A percentile compares a stretch with the other conserved stretches of the same genome.
phyloP scores from a whole-genome alignment of 352 stramenopile species.

The Globisporangium sylvaticum region DNA sequence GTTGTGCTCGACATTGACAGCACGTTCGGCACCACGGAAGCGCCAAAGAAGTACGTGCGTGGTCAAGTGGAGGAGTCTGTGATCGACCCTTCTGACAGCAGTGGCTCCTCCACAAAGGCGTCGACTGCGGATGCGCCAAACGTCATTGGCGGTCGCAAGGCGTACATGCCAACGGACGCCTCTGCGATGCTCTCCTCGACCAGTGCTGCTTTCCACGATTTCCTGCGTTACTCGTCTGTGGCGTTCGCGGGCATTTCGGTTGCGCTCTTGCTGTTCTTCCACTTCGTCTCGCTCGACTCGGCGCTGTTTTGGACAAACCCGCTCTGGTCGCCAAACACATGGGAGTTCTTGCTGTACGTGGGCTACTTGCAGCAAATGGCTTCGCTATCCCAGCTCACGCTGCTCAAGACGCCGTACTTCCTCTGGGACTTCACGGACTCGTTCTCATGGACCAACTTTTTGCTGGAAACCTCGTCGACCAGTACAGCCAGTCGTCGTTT shows the following conservation, averaged over 20 bases:
- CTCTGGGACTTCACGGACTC: slow-evolving; percentile 67
- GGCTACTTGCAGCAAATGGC: slow-evolving; percentile 72
- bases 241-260: slow-evolving; percentile 66
- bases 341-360: slow-evolving; percentile 68
- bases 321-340: slow-evolving; percentile 67
- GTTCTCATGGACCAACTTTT: slow-evolving; percentile 68
- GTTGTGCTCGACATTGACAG: slow-evolving; percentile 51
- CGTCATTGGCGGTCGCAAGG: slow-evolving; percentile 53
- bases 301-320: slow-evolving; percentile 37
- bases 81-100: slow-evolving; percentile 9
- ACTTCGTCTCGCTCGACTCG: slow-evolving; percentile 53
- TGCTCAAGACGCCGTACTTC: slow-evolving; percentile 64
- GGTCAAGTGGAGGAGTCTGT: slow-evolving; percentile 17
- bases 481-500: slow-evolving; percentile 30
- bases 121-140: slow-evolving; percentile 25
- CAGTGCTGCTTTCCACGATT: slow-evolving; percentile 49
- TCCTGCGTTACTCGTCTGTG: slow-evolving; percentile 48
- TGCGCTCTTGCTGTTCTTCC: slow-evolving; percentile 52
- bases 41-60: slow-evolving; percentile 46
- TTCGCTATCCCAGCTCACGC: slow-evolving; percentile 50
- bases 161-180: slow-evolving; percentile 43
- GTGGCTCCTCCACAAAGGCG: slow-evolving; percentile 14
- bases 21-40: slow-evolving; percentile 20
- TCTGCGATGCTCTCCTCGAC: slow-evolving; percentile 40
- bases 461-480: slow-evolving; percentile 26